Evolutionary conservation across 352 stramenopile genomes (phyloP), one percentile per base, ranked within the genome.

Genomic region (Phytophthora pluvialis): DNA sequence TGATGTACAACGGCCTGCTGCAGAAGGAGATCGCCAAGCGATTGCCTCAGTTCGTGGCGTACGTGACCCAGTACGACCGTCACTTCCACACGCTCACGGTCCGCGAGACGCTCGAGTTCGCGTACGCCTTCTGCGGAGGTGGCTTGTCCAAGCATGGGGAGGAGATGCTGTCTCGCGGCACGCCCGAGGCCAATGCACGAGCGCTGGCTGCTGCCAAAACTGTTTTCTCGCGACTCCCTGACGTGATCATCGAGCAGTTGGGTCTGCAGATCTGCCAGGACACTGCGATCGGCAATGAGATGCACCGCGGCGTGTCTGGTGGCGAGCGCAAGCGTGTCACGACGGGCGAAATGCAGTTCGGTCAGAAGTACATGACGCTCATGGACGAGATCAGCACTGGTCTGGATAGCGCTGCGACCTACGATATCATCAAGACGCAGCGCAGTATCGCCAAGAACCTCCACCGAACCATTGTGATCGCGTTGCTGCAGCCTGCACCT

Each of bases 321-420:
- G 83, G 84, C 0, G 81, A 93, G 29, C 68, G 80, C 10, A 89
- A 89, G 60, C 80, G 84, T 21, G 81, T 92, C 31, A 92, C 83
- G 16, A 81, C 70, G 2, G 83, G 80, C n/a, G 78, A 92, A 72
- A 98, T 98, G 82, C 63, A 95, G 39, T 84, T 91, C 42, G 73
- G 75, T 21, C 56, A 72, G 25, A 78, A 82, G 54, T 84, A 80
- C 46, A 80, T 97, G 36, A 67, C 83, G 32, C 77, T 71, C 33
- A 84, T 86, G 65, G 94, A 98, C 67, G 86, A 96, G 72, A 97
- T 98, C 64, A 94, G 80, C 47, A 98, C 91, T 3, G 94, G 94
- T 6, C 76, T 98, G 8, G 94, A 98, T 75, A 85, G 80, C 28
- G 82, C 90, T 3, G 95, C 91, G 0, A 96, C 93, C 1, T 97